Percentiles rank a stretch among this genome's conserved stretches.
Evolutionary conservation across 306 rosid species (phyloP).

Genomic region (Fagus crenata): DNA sequence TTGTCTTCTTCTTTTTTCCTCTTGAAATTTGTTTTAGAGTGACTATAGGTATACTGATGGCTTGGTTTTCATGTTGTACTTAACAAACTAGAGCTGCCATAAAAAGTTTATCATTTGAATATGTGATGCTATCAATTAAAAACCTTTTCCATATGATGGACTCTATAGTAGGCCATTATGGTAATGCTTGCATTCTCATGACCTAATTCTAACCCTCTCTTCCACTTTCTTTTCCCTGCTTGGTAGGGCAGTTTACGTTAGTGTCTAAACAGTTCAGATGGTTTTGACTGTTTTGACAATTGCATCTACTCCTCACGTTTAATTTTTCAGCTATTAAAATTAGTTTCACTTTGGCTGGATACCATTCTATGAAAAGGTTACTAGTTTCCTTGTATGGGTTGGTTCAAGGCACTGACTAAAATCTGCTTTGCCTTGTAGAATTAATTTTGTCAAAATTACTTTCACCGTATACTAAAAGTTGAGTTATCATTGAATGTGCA

Average conservation of each 20-base stretch:
- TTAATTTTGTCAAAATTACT: not conserved
- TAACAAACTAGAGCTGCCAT: not conserved
- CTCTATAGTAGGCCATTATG: not conserved
- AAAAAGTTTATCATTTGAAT: not conserved
- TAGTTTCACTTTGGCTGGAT: not conserved
- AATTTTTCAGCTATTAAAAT: not conserved
- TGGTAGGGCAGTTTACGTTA: not conserved
- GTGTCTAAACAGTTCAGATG: not conserved
- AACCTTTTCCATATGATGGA: not conserved
- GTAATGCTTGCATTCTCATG: not conserved
- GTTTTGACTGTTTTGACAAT: not conserved
- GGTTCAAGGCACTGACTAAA: not conserved
- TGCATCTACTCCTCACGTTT: not conserved
- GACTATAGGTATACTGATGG: not conserved
- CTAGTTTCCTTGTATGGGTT: not conserved
- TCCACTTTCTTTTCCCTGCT: too few species aligned
- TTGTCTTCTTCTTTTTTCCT: not conserved
- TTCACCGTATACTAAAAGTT: conserved; percentile 18
- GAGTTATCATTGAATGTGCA: conserved; percentile 36
- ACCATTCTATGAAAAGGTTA: not conserved
- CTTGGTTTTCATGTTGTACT: not conserved
- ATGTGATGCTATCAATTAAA: not conserved
- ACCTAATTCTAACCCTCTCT: not conserved
- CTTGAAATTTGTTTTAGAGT: not conserved
- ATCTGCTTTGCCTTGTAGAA: not conserved